These are phyloP conservation scores for Euryodendron excelsum DNA, from an alignment of 148 eudicot genomes.

Conservation along the genomic window DNA sequence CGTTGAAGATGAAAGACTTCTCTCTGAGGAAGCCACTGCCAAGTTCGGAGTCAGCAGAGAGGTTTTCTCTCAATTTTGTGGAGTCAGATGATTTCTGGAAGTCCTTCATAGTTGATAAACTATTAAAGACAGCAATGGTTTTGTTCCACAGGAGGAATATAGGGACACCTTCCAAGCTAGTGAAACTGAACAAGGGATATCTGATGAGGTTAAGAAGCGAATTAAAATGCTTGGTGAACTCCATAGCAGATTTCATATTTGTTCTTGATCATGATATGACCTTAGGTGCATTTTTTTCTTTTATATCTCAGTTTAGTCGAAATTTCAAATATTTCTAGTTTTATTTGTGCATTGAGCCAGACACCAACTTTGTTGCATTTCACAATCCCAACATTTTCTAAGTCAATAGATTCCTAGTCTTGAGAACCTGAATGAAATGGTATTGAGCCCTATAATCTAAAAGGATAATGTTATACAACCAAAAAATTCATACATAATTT, in stretches of 20 bases:
- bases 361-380: background rate
- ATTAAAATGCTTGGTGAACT: conserved; percentile 73
- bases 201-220: conserved; percentile 81
- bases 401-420: background rate
- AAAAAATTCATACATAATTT: too few relatives aligned
- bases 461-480: too few relatives aligned
- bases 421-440: background rate
- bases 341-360: background rate
- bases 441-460: background rate
- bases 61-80: conserved; percentile 20
- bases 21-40: conserved; percentile 43
- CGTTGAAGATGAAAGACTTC: conserved; percentile 33
- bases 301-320: background rate
- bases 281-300: background rate
- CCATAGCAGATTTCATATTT: conserved; percentile 77
- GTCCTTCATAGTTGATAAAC: conserved; percentile 31
- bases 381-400: background rate
- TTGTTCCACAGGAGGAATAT: conserved; percentile 26
- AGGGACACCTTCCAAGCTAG: conserved; percentile 45
- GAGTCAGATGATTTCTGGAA: conserved; percentile 54
- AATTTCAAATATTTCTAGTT: background rate
- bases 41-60: conserved; percentile 34
- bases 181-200: conserved; percentile 76
- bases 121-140: conserved; percentile 29
- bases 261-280: conserved; percentile 21